These are phyloP conservation scores for Casaregolazyma suthepensis DNA, from an alignment of 1,139 yeast genomes.

Conservation along the genomic window DNA sequence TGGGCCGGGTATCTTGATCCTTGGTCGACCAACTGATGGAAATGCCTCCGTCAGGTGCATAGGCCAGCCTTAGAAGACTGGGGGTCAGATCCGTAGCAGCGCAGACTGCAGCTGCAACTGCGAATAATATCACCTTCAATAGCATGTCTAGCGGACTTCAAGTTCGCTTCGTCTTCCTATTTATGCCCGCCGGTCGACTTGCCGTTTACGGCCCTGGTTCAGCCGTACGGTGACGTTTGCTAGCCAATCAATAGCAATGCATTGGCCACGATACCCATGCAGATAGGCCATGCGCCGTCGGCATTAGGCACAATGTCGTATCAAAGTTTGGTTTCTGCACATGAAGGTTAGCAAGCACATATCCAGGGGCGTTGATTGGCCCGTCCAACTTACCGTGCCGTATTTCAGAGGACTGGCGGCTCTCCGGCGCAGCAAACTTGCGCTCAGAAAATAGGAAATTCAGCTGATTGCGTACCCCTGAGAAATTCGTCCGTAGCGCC, in stretches of 20 bases:
- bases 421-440: background rate
- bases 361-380: background rate
- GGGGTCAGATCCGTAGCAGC: constrained; percentile 11
- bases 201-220: background rate
- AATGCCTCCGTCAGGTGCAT: constrained; percentile 13
- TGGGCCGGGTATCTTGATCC: constrained; percentile 11
- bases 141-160: background rate
- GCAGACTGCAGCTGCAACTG: background rate
- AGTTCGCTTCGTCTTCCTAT: background rate
- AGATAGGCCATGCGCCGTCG: background rate
- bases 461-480: constrained; percentile 33
- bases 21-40: constrained; percentile 11
- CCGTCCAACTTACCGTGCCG: background rate
- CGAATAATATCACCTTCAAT: background rate
- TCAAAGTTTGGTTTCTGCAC: background rate
- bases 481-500: constrained; percentile 30
- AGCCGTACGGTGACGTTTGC: background rate
- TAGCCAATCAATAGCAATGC: background rate
- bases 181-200: background rate
- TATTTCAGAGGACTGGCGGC: background rate
- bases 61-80: constrained; percentile 13
- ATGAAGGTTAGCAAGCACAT: background rate
- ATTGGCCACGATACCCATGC: background rate
- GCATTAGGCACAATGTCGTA: background rate
- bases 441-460: constrained; percentile 31